Evolutionary conservation across 805 yeast genomes (phyloP).

Genomic region (Wickerhamomyces ciferrii): DNA sequence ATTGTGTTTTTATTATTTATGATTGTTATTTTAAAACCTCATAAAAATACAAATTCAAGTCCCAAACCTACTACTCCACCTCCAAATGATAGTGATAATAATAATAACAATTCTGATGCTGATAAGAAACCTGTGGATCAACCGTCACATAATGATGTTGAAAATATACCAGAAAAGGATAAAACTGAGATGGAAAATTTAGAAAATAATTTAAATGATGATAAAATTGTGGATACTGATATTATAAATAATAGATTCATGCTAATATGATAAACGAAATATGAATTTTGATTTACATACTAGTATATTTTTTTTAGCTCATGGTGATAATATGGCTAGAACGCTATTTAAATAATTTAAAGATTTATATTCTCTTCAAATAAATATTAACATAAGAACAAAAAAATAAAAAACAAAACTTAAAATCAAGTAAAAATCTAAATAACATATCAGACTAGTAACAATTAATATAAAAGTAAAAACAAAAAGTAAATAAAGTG

Average conservation of each 20-base stretch:
- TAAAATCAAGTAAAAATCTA: background rate
- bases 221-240: background rate
- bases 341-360: no score
- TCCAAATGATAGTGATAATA: slow-evolving; percentile 15
- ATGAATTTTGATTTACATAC: no score
- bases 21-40: slow-evolving; percentile 65
- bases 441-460: background rate
- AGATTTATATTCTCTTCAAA: background rate
- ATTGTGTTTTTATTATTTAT: slow-evolving; percentile 69
- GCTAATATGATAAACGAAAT: background rate
- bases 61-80: background rate
- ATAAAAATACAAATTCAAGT: slow-evolving; percentile 4
- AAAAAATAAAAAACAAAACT: background rate
- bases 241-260: background rate
- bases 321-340: no score
- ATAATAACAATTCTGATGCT: slow-evolving; percentile 17
- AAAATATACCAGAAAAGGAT: slow-evolving; percentile 8
- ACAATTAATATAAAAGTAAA: background rate
- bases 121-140: slow-evolving; percentile 1
- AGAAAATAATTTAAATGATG: background rate
- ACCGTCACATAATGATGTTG: background rate
- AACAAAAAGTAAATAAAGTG: background rate
- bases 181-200: slow-evolving; percentile 3
- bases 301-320: no score
- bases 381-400: background rate